Evolutionary conservation across 805 yeast species (phyloP).

Genomic region (Vanderwaltozyma polyspora): DNA sequence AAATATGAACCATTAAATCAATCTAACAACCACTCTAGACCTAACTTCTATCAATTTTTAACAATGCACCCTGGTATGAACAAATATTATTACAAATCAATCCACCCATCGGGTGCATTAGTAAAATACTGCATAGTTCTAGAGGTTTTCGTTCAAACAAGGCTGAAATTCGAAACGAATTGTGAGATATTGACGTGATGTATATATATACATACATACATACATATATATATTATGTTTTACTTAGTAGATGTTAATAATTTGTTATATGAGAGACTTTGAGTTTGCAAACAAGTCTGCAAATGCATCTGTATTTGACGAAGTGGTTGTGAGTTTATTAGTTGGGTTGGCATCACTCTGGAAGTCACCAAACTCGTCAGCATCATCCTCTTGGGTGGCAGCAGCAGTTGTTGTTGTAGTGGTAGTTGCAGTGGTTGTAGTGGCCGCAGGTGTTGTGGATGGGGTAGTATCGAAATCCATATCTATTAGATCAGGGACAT

Average conservation of each 20-base stretch:
- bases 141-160: too few species aligned
- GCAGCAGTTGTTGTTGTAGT: conserved; percentile 7
- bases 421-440: not conserved
- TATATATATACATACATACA: not conserved
- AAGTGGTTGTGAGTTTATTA: conserved; percentile 5
- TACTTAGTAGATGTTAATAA: too few species aligned
- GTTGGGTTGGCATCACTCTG: conserved; percentile 20
- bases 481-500: conserved; percentile 18
- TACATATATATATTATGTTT: not conserved
- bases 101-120: too few species aligned
- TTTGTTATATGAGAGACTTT: conserved; percentile 15
- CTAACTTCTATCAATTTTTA: too few species aligned
- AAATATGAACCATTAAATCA: too few species aligned
- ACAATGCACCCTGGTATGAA: too few species aligned
- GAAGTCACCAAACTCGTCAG: conserved; percentile 28
- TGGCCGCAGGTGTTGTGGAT: conserved; percentile 1
- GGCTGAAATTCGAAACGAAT: too few species aligned
- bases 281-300: conserved; percentile 18
- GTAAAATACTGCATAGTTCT: too few species aligned
- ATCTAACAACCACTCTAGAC: too few species aligned
- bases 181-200: too few species aligned
- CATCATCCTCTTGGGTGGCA: too few species aligned
- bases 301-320: conserved; percentile 15
- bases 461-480: conserved; percentile 9
- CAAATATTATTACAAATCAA: too few species aligned